A percentile compares a stretch with the other conserved stretches of the same genome.
Evolutionary conservation across 805 yeast species (phyloP).

Genomic region (Metschnikowia noctiluminum): DNA sequence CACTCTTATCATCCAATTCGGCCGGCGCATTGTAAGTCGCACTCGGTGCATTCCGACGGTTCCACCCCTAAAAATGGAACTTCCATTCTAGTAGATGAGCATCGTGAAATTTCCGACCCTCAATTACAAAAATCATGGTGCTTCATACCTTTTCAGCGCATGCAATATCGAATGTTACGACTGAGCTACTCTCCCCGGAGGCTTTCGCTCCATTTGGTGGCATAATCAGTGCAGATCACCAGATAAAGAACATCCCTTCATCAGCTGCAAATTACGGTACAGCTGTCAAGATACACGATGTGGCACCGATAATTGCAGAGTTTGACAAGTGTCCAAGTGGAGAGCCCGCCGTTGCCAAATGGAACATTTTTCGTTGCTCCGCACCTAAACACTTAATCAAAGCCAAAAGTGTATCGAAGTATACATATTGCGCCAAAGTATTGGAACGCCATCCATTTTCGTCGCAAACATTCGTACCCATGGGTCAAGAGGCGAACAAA

Average conservation of each 20-base stretch:
- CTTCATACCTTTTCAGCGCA: conserved; percentile 35
- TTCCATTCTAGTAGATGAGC: not conserved
- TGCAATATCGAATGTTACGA: conserved; percentile 31
- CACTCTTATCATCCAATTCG: not conserved
- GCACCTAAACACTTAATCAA: conserved; percentile 64
- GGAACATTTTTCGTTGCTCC: conserved; percentile 81
- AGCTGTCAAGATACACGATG: conserved; percentile 71
- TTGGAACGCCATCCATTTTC: conserved; percentile 87
- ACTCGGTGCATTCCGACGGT: no score
- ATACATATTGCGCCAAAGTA: conserved; percentile 54
- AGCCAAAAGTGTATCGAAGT: not conserved
- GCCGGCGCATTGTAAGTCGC: not conserved
- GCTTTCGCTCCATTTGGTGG: conserved; percentile 69
- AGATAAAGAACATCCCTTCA: conserved; percentile 43
- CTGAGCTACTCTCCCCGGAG: conserved; percentile 62
- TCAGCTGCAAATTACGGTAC: conserved; percentile 89
- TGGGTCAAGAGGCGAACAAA: conserved; percentile 57
- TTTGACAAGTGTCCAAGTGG: conserved; percentile 48
- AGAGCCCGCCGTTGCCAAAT: conserved; percentile 54
- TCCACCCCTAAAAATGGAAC: no score
- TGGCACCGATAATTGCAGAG: conserved; percentile 61
- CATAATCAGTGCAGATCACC: conserved; percentile 75
- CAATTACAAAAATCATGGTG: conserved; percentile 27
- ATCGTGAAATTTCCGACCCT: not conserved
- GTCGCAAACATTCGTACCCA: conserved; percentile 88